A percentile compares a stretch with the other conserved stretches of the same genome.
Conservation (phyloP, 768 basidiomycete genomes). For the Psilocybe cubensis region DNA sequence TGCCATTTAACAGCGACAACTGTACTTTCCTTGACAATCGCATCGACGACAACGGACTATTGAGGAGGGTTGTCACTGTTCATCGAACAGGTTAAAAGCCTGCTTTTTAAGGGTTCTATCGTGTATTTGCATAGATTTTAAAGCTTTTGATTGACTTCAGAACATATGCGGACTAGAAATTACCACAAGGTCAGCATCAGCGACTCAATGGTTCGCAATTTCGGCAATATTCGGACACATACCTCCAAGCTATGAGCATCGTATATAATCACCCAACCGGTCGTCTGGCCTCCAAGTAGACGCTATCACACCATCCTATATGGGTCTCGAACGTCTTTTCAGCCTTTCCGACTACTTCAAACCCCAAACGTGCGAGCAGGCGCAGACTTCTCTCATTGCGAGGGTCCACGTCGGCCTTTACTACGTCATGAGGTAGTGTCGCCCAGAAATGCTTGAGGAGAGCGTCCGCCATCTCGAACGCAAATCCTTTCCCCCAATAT, state of each 20-base stretch:
- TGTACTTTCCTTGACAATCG: no score
- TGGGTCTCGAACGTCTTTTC: conserved; percentile 26
- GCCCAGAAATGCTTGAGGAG: conserved; percentile 22
- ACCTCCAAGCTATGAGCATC: no score
- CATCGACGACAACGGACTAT: no score
- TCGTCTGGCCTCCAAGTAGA: conserved; percentile 21
- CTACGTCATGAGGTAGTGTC: not conserved
- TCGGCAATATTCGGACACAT: not conserved
- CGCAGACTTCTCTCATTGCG: conserved; percentile 19
- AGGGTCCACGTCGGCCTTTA: conserved; percentile 28
- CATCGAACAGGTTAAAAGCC: no score
- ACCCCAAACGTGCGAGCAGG: conserved; percentile 22
- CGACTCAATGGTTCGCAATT: no score
- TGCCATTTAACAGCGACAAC: not conserved
- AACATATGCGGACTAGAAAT: no score
- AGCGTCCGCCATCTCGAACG: conserved; percentile 23
- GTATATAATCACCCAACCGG: not conserved
- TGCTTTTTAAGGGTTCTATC: no score
- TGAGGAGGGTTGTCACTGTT: no score
- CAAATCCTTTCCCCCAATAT: conserved; percentile 28
- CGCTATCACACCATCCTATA: conserved; percentile 28
- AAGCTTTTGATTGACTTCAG: no score
- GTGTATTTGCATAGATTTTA: no score
- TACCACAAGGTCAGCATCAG: no score
- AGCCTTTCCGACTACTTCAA: conserved; percentile 20